Evolutionary conservation across 352 stramenopile genomes (phyloP).

Genomic region (Blastocystis sp.): DNA sequence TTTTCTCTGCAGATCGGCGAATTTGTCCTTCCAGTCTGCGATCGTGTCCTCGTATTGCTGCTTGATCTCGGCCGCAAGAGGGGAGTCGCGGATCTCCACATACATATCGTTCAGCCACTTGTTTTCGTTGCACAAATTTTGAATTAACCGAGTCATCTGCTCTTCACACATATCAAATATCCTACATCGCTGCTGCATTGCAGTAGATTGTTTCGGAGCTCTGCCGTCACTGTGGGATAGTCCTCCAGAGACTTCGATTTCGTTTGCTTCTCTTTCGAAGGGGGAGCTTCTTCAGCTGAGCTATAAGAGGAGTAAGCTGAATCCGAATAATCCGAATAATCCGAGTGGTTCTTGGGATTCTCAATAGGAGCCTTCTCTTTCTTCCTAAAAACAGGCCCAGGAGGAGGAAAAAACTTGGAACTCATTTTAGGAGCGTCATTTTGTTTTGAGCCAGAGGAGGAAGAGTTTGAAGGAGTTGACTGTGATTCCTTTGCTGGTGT

Average conservation of each 20-base stretch:
- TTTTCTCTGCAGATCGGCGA: neutral
- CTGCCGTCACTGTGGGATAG: conserved; percentile 11
- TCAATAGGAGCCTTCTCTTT: too few relatives aligned
- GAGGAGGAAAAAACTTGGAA: too few relatives aligned
- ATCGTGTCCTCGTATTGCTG: conserved; percentile 22
- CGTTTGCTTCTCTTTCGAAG: neutral
- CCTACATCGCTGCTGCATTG: neutral
- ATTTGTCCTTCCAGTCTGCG: neutral
- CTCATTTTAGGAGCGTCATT: too few relatives aligned
- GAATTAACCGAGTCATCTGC: conserved; percentile 13
- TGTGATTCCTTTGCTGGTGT: too few relatives aligned
- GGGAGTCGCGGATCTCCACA: conserved; percentile 14
- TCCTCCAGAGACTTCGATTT: neutral
- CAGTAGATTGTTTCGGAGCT: conserved; percentile 22
- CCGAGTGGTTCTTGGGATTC: too few relatives aligned
- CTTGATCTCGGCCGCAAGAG: conserved; percentile 19
- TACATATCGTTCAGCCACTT: conserved; percentile 18
- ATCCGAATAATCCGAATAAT: neutral
- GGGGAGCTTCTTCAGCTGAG: too few relatives aligned
- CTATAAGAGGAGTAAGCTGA: too few relatives aligned
- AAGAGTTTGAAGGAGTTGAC: too few relatives aligned
- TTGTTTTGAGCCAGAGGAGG: too few relatives aligned
- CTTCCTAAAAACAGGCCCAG: too few relatives aligned
- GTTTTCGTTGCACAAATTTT: conserved; percentile 33
- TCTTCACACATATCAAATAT: neutral